Base-by-base conservation (phyloP, 371 early-diverging fungal species). In the Mucor sp. region DNA sequence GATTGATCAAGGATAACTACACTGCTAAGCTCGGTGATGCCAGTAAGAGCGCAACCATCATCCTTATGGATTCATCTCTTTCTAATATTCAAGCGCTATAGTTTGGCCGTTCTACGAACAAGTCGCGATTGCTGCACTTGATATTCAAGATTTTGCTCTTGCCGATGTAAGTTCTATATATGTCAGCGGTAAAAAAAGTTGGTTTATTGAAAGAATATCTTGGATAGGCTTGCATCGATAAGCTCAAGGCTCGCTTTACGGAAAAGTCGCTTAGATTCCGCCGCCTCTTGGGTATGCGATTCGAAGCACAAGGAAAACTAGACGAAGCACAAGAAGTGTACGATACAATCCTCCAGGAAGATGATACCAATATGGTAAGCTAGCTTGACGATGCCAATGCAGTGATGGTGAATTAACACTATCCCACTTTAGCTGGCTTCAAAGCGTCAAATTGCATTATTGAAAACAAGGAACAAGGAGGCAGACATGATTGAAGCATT, bases 41-140 rank as follows among this genome's bases (percentile, higher is more conserved):
- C 74, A 73, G 83, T 76, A 62, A 48, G 17, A 44, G 27, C 27
- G 11, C 32, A 14, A 28, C 21, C 32, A 44, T 60, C 48, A 61
- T 2, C 32, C 48, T 32, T 21, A 25, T 60, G 6, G 19, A 30
- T n/a, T n/a, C 21, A 11, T 1, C 17, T 41, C 12, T 11, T 12
- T 44, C 47, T 47, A 41, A 41, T 15, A 27, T 61, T 30, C 9
- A 27, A 27, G 6, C 21, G 41, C 15, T 6, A 33, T 74, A 92
- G 93, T 83, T 4, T 94, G 93, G 92, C 81, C 91, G 1, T 77
- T 93, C 32, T 87, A 87, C 70, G 96, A 96, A 76, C 96, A 96
- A 78, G 77, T 92, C 5, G 82, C 90, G 60, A 74, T 91, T 32
- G 93, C 95, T 3, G 89, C 92, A 2, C 76, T 95, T 33, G 96